These are phyloP conservation scores for Garcia nutans DNA, from an alignment of 345 rosid genomes.

Conservation along the genomic window DNA sequence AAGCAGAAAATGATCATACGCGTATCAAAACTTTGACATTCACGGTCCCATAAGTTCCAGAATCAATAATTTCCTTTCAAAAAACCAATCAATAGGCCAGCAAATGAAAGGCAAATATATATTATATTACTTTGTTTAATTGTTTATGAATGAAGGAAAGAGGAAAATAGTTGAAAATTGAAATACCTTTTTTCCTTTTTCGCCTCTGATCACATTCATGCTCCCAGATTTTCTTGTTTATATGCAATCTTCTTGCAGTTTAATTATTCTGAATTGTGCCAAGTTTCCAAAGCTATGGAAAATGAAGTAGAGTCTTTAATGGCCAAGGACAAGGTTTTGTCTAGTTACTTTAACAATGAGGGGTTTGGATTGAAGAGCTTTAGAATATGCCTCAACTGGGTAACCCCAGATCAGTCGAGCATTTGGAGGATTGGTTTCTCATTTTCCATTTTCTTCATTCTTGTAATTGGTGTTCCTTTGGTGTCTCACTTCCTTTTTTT, in stretches of 20 bases:
- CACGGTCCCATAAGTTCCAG: no score
- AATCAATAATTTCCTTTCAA: no score
- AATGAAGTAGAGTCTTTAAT: constrained; percentile 27
- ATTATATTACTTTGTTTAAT: no score
- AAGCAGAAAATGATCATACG: no score
- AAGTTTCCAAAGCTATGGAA: constrained; percentile 38
- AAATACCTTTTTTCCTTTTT: neutral
- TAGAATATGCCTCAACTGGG: constrained; percentile 45
- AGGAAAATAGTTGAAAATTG: neutral
- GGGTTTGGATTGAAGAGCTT: constrained; percentile 45
- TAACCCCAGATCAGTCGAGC: constrained; percentile 60
- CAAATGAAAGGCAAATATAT: no score
- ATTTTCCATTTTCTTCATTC: constrained; percentile 67
- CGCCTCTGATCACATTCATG: neutral
- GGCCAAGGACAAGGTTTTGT: constrained; percentile 8
- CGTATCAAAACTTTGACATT: no score
- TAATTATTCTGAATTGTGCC: constrained; percentile 15
- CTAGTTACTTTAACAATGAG: neutral
- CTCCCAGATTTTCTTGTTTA: neutral
- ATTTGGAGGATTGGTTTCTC: constrained; percentile 51
- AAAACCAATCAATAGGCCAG: no score
- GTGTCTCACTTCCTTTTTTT: constrained; percentile 65
- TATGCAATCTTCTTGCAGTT: constrained; percentile 6
- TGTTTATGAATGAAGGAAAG: neutral
- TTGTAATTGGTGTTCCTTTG: constrained; percentile 57